Base-by-base conservation (phyloP, 75 land plant genomes). In the Sequoiadendron giganteum region DNA sequence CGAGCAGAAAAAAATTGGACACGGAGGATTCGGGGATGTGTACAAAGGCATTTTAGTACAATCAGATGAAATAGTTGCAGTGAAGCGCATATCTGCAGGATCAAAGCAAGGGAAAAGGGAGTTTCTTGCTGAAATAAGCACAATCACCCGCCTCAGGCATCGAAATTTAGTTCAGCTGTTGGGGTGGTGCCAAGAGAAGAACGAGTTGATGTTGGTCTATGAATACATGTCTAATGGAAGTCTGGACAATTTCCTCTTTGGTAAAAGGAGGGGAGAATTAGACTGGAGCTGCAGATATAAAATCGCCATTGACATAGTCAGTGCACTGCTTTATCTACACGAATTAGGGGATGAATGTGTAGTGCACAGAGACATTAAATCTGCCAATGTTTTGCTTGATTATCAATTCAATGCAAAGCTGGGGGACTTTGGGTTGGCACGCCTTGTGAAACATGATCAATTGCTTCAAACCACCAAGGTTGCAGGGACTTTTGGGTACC, bases 381-480 rank as follows among this genome's bases (percentile, higher is more conserved):
- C 93, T 2, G 90, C 91, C 75, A 93, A 92, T 80, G 77, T 93
- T 38, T 88, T 93, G 92, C 86, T 93, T 9, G 95, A 93, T 75
- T 82, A 86, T 15, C 65, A 88, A 16, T 90, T 92, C 88, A 90
- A 92, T 49, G 89, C 92, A 15, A 92, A 89, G 88, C 81, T 93
- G 9, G 93, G 92, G 6, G 94, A 93, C 81, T 93, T 92, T 72
- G 93, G 94, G 5, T 81, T 92, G 58, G 93, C 94, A 43, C 88
- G 93, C 40, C 77, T 88, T n/a, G 54, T 90, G 30, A 88, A 89
- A 36, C 90, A 87, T 39, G 92, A 88, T 1, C 25, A 56, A 9
- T 85, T 84, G 4, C 39, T 77, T 36, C 85, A 87, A 47, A 88
- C 91, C 18, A 86, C 90, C 2, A 47, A 32, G 0, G 16, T 87